Evolutionary conservation across 2,329 filamentous ascomycete species (phyloP), one percentile per base, ranked within the genome.

Genomic region (Fusarium praegraminearum): DNA sequence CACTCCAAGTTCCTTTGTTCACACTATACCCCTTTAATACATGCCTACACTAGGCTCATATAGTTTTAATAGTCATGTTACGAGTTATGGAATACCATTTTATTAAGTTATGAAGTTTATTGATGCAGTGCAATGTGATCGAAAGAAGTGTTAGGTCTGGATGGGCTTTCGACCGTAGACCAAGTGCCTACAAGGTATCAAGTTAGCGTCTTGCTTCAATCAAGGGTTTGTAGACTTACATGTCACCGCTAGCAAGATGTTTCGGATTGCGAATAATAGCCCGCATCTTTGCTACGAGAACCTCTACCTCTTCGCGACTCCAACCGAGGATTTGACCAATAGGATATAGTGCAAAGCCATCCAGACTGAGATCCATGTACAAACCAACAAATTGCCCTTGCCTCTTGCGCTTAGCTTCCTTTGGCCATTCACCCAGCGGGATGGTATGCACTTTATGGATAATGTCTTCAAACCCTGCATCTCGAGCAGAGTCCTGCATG

Each of bases 391-490:
- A 70, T 7, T 67, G 43, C 2, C 63, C 68, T 4, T 55, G 33
- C 12, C 43, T 36, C 44, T 67, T 70, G 12, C 62, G 63, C 15
- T 32, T 49, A 52, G 56, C 30, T n/a, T 71, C 63, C 15, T 58
- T 70, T 7, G 66, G 63, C 68, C 68, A 70, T 8, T 57, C 59
- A 10, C 59, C 55, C 5, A 57, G 46, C 1, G 63, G 67, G 12
- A 71, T 49, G 1, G 51, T 62, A 11, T 57, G 43, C 1, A 57
- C 44, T 4, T 62, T 67, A 3, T 67, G 57, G 3, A 41, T 26
- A 6, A 67, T 52, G 0, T 65, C 22, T 7, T 43, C 24, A 16
- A 71, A 71, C 5, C 68, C 63, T 12, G 54, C 66, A 20, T 67
- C 50, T 1, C 26, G 16, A 0, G 68, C 68, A 0, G 49, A 64